phyloP scores from a whole-genome alignment of 345 rosid species.

The Gossypium australe region DNA sequence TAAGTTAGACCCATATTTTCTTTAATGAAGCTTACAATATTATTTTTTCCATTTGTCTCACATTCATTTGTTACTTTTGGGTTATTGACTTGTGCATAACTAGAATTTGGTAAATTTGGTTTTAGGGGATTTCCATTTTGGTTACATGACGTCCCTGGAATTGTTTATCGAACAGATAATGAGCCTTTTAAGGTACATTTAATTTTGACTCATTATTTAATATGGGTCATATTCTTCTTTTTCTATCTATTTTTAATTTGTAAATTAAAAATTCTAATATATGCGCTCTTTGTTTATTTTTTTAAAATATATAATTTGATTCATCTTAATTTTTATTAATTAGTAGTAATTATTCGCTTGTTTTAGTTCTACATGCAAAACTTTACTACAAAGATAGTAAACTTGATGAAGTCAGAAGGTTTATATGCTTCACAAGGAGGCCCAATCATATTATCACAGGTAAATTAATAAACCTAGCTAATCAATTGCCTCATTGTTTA shows the following conservation, averaged over 20 bases:
- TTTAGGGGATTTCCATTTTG: constrained; percentile 82
- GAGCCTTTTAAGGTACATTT: constrained; percentile 60
- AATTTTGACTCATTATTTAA: not conserved
- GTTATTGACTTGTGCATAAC: not conserved
- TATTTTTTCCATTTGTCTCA: not conserved
- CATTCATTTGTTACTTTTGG: not conserved
- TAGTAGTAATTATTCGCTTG: not conserved
- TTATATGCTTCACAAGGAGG: constrained; percentile 92
- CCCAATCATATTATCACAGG: constrained; percentile 94
- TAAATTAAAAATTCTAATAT: not conserved
- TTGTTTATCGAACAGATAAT: constrained; percentile 66
- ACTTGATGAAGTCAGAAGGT: constrained; percentile 69
- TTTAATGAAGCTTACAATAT: not conserved
- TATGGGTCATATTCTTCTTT: not conserved
- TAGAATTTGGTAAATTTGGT: not conserved
- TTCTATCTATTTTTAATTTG: not conserved
- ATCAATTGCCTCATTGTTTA: not conserved
- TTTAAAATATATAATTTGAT: too few species aligned
- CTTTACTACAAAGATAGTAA: constrained; percentile 60
- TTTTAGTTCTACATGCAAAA: constrained; percentile 59
- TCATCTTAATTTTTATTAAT: not conserved
- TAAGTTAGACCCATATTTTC: constrained; percentile 5
- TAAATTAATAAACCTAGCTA: constrained; percentile 3
- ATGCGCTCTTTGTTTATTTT: not conserved
- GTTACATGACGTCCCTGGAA: constrained; percentile 75